These are phyloP conservation scores for Coemansia sp. DNA, from an alignment of 192 early-diverging fungal genomes.

Conservation along the genomic window DNA sequence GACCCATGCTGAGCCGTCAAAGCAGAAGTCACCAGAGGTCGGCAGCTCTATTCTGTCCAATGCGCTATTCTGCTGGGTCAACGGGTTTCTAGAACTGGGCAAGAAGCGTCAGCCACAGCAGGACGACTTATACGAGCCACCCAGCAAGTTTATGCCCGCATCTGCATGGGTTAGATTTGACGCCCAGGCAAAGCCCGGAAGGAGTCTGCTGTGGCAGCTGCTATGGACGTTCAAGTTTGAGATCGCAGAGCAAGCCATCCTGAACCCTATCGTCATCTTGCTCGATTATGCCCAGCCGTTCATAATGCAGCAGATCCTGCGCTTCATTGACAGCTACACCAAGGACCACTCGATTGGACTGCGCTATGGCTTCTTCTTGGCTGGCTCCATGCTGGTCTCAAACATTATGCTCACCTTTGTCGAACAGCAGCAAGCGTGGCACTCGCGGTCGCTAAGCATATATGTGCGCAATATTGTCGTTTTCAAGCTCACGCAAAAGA, in stretches of 20 bases:
- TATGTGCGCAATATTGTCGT: constrained; percentile 60
- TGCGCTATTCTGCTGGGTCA: constrained; percentile 34
- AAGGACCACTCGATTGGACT: constrained; percentile 34
- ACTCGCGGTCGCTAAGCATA: constrained; percentile 62
- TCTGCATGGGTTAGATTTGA: constrained; percentile 20
- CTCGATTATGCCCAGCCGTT: constrained; percentile 59
- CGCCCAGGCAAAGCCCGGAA: not conserved
- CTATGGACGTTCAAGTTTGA: constrained; percentile 35
- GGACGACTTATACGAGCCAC: constrained; percentile 24
- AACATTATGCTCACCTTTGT: constrained; percentile 45
- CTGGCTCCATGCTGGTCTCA: constrained; percentile 58
- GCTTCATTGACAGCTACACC: constrained; percentile 42
- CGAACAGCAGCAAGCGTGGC: constrained; percentile 64
- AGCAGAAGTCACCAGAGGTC: constrained; percentile 23
- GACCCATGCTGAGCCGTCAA: not conserved
- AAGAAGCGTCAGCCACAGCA: constrained; percentile 18
- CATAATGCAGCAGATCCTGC: constrained; percentile 61
- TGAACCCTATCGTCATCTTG: constrained; percentile 29
- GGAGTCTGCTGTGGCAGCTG: constrained; percentile 33
- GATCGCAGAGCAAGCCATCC: constrained; percentile 40
- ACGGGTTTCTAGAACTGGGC: constrained; percentile 17
- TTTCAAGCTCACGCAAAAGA: constrained; percentile 65
- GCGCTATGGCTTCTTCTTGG: constrained; percentile 58
- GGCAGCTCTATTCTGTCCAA: constrained; percentile 32
- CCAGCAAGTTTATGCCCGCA: constrained; percentile 6